Evolutionary conservation across 306 rosid species (phyloP), one percentile per base, ranked within the genome.

Genomic region (Quercus mongolica): DNA sequence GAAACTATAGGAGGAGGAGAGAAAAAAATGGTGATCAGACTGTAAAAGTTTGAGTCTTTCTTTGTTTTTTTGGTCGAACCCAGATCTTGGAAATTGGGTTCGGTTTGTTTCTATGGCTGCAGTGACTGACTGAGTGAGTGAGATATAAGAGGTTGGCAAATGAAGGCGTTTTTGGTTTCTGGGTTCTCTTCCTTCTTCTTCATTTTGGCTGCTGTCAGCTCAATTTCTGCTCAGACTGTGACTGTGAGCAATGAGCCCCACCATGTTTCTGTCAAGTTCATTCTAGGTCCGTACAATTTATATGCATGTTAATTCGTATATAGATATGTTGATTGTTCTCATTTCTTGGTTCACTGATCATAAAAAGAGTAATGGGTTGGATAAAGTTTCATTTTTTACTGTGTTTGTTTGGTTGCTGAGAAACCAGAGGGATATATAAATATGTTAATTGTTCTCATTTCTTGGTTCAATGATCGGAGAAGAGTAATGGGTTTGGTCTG

Each of bases 211-310:
- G 85, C 75, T 84, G 59, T 83, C 30, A 82, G 85, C 89, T 87
- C 87, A 18, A 81, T 88, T 81, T 90, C 92, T 73, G 93, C 93
- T 76, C 75, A 58, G 4, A 58, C 54, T 10, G 54, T 41, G 46
- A 41, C 87, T 76, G 70, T 41, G 46, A 41, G 71, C 10, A 61
- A 80, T 84, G 92, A 83, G 71, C 75, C 73, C 30, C 26, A 57
- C 35, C 19, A 54, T 18, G 82, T 82, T 76, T 69, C 62, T 41
- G 65, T 78, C 15, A 89, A 85, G 56, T 80, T 87, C 71, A 73
- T 84, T 59, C 63, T 87, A 85, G 99, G 99, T 93, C 65, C 49
- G 94, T 67, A 56, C 38, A 21, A 55, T 52, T 59, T 25, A 1
- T 75, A 49, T 49, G 54, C 17, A 49, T 49, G 54, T 49, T 41